These are phyloP conservation scores for Dryas alaskensis DNA, from an alignment of 306 rosid genomes.

Conservation along the genomic window DNA sequence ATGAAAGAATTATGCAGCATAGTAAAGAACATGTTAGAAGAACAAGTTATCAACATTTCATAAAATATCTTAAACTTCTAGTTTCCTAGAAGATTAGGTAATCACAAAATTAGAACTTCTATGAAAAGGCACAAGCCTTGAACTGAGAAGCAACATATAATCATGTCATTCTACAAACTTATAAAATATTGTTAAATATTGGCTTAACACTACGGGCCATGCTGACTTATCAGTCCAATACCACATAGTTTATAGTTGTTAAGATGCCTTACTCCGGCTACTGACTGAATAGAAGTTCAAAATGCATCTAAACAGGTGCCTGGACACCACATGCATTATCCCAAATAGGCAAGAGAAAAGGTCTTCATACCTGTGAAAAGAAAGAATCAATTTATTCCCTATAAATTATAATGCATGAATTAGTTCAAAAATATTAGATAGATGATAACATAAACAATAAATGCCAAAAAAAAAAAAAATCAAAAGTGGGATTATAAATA, in stretches of 20 bases:
- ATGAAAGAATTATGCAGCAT: slow-evolving; percentile 79
- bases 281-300: background rate
- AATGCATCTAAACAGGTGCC: slow-evolving; percentile 16
- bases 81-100: background rate
- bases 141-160: background rate
- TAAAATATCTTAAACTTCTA: background rate
- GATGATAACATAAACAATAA: background rate
- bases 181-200: background rate
- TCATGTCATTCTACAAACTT: background rate
- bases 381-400: slow-evolving; percentile 71
- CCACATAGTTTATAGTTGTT: background rate
- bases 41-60: slow-evolving; percentile 8
- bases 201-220: slow-evolving; percentile 9
- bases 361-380: slow-evolving; percentile 77
- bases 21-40: slow-evolving; percentile 14
- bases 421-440: background rate
- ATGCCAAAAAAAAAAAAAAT: background rate
- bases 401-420: slow-evolving; percentile 7
- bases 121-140: slow-evolving; percentile 9
- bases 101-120: slow-evolving; percentile 1
- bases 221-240: slow-evolving; percentile 10
- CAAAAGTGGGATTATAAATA: background rate
- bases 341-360: slow-evolving; percentile 14
- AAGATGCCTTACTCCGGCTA: background rate
- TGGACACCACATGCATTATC: slow-evolving; percentile 3